These are phyloP conservation scores for Boletus coccyginus DNA, from an alignment of 768 basidiomycete genomes.

Conservation along the genomic window DNA sequence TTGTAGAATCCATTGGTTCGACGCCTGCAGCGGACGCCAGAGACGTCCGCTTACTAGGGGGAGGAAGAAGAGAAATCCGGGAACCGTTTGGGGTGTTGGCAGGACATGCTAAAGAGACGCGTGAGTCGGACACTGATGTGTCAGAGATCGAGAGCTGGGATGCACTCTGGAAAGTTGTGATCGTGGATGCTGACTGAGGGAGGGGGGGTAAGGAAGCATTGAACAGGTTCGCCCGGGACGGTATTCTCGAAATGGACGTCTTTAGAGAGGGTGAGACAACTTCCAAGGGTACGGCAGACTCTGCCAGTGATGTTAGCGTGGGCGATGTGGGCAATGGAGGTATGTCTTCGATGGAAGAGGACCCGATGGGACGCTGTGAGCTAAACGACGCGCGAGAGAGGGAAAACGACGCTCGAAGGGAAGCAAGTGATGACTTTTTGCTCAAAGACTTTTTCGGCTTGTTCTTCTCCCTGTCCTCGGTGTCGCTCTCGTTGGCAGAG, in stretches of 20 bases:
- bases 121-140: constrained; percentile 18
- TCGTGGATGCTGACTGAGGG: constrained; percentile 28
- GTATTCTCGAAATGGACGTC: constrained; percentile 18
- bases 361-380: constrained; percentile 23
- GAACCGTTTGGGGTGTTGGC: constrained; percentile 12
- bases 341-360: constrained; percentile 20
- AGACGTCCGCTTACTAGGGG: constrained; percentile 27
- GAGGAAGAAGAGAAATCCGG: constrained; percentile 22
- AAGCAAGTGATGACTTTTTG: constrained; percentile 32
- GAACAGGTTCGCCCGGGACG: constrained; percentile 17
- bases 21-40: constrained; percentile 24
- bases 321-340: constrained; percentile 30
- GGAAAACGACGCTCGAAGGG: constrained; percentile 30
- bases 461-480: constrained; percentile 15
- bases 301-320: constrained; percentile 6
- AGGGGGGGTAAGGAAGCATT: constrained; percentile 22
- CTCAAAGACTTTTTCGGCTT: constrained; percentile 18
- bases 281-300: background rate
- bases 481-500: constrained; percentile 21
- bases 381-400: constrained; percentile 28
- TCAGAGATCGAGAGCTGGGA: constrained; percentile 24
- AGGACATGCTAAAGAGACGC: constrained; percentile 9
- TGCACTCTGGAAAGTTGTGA: constrained; percentile 22
- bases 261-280: background rate
- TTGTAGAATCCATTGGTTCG: constrained; percentile 12